Conservation (phyloP, 805 yeast species). For the Candida loeiensis region DNA sequence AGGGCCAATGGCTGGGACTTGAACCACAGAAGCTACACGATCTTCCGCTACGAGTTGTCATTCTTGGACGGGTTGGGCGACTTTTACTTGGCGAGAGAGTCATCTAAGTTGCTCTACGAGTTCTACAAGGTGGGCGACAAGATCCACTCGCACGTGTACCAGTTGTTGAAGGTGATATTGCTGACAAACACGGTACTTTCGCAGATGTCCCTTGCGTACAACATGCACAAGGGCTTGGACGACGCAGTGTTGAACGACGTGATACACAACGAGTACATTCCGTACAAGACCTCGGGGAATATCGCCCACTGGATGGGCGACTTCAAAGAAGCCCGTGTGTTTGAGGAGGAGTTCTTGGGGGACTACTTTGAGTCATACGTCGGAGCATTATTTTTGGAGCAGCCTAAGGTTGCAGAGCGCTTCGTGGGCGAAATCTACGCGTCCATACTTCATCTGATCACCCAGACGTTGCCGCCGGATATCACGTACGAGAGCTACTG, state of each 20-base stretch:
- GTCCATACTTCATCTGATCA: slow-evolving; percentile 27
- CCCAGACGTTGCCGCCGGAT: slow-evolving; percentile 15
- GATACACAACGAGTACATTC: slow-evolving; percentile 27
- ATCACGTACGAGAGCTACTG: slow-evolving; percentile 30
- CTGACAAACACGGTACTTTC: slow-evolving; percentile 38
- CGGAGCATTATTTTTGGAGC: slow-evolving; percentile 39
- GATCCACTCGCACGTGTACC: slow-evolving; percentile 18
- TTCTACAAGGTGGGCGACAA: slow-evolving; percentile 16
- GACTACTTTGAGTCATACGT: slow-evolving; percentile 42
- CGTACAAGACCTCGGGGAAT: slow-evolving; percentile 13
- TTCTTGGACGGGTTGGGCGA: slow-evolving; percentile 43
- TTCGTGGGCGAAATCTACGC: slow-evolving; percentile 32
- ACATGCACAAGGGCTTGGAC: slow-evolving; percentile 31
- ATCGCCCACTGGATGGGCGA: slow-evolving; percentile 11
- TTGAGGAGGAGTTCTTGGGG: slow-evolving; percentile 41
- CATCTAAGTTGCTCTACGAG: slow-evolving; percentile 31
- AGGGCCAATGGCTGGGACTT: slow-evolving; percentile 16
- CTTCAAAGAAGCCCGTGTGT: slow-evolving; percentile 18
- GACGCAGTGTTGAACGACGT: slow-evolving; percentile 24
- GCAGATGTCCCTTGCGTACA: slow-evolving; percentile 34
- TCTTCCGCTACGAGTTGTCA: slow-evolving; percentile 33
- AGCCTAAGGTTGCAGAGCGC: slow-evolving; percentile 32
- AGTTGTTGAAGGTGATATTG: slow-evolving; percentile 28
- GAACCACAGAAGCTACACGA: slow-evolving; percentile 17
- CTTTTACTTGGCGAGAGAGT: slow-evolving; percentile 35